Percentiles rank a stretch among this genome's conserved stretches.
These are phyloP conservation scores for Kwoniella europaea DNA, from an alignment of 768 basidiomycete species.

Conservation along the genomic window DNA sequence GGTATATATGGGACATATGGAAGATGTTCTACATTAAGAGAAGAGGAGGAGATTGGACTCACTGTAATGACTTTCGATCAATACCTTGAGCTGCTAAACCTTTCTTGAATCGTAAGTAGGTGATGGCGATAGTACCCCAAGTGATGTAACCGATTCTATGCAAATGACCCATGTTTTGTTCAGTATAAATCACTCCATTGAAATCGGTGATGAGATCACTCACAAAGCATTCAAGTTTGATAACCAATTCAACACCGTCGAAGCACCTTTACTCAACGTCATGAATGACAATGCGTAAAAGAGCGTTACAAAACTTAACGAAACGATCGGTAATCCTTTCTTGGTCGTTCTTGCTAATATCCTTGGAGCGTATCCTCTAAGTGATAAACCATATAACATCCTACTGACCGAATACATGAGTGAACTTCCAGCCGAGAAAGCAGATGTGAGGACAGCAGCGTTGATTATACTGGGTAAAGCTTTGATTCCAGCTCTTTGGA, in stretches of 20 bases:
- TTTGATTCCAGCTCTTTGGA: constrained; percentile 53
- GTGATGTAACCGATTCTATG: constrained; percentile 64
- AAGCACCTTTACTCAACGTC: constrained; percentile 70
- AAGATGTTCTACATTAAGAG: too few species aligned
- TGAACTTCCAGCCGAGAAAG: constrained; percentile 27
- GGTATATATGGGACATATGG: too few species aligned
- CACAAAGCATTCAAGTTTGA: constrained; percentile 68
- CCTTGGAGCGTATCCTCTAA: constrained; percentile 78
- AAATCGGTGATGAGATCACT: not conserved
- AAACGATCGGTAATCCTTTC: constrained; percentile 76
- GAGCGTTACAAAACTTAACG: constrained; percentile 69
- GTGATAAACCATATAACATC: constrained; percentile 34
- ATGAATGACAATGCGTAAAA: constrained; percentile 72
- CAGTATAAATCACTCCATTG: too few species aligned
- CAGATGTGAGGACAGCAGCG: constrained; percentile 49
- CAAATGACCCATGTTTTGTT: constrained; percentile 15
- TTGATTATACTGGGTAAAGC: constrained; percentile 50
- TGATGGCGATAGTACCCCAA: constrained; percentile 77
- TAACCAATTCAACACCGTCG: constrained; percentile 76
- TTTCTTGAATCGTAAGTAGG: constrained; percentile 80
- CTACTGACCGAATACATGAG: constrained; percentile 27
- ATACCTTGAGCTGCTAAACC: constrained; percentile 81
- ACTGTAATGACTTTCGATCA: constrained; percentile 71
- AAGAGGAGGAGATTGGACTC: constrained; percentile 60
- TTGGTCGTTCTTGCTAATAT: constrained; percentile 73